phyloP scores from a whole-genome alignment of 352 stramenopile genomes.

The Pythium diclinum region DNA sequence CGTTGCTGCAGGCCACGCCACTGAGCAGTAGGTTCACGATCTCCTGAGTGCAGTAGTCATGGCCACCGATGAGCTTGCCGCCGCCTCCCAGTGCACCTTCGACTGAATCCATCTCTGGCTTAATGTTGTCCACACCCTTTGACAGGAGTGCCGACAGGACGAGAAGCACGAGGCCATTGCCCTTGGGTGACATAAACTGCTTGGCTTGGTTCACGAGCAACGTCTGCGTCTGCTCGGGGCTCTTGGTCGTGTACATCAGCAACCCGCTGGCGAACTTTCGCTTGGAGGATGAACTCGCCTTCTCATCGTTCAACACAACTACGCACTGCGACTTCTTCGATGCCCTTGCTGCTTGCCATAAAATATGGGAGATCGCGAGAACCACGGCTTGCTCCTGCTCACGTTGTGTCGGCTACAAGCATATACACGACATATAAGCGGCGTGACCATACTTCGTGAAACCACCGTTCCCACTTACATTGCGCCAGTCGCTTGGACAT shows the following conservation, averaged over 20 bases:
- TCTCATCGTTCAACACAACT: conserved; percentile 36
- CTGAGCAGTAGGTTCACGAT: conserved; percentile 96
- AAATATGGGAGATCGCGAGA: conserved; percentile 54
- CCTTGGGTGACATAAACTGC: conserved; percentile 52
- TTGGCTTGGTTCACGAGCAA: conserved; percentile 33
- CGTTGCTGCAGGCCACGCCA: conserved; percentile 90
- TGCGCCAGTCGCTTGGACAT: conserved; percentile 47
- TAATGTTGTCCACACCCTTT: conserved; percentile 50
- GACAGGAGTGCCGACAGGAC: conserved; percentile 66
- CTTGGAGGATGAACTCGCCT: conserved; percentile 11
- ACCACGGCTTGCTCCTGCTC: conserved; percentile 45
- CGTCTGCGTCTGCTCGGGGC: conserved; percentile 34
- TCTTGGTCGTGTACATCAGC: conserved; percentile 30
- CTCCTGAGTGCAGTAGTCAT: conserved; percentile 93
- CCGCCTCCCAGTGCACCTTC: conserved; percentile 37
- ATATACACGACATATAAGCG: no score
- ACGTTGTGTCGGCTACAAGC: conserved; percentile 32
- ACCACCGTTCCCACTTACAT: conserved; percentile 33
- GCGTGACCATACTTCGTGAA: neutral
- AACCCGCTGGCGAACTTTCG: conserved; percentile 48
- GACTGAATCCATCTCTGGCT: conserved; percentile 84
- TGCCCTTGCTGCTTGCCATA: conserved; percentile 50
- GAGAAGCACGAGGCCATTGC: conserved; percentile 71
- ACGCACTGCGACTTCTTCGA: conserved; percentile 27
- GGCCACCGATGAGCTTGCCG: conserved; percentile 72